Conservation (phyloP, 2,329 filamentous ascomycete species). For the Colletotrichum sp. region DNA sequence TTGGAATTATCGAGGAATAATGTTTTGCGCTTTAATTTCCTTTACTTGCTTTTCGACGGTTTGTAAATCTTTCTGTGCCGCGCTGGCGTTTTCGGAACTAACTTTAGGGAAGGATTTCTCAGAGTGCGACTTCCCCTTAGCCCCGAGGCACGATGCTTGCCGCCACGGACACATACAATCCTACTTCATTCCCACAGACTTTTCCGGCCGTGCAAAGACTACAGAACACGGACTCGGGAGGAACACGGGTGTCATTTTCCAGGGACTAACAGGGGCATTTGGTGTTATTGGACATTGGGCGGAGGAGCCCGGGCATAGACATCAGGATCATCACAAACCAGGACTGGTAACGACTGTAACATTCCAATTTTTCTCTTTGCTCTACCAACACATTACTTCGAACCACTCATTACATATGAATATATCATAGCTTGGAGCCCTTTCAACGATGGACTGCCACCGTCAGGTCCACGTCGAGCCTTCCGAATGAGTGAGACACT, state of each 20-base stretch:
- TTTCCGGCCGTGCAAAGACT: not conserved
- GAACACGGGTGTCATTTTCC: not conserved
- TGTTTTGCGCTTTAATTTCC: not conserved
- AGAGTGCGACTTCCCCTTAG: not conserved
- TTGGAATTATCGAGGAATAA: not conserved
- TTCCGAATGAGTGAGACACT: constrained; percentile 16
- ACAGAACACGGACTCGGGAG: not conserved
- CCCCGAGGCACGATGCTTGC: not conserved
- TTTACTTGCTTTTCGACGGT: not conserved
- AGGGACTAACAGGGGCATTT: not conserved
- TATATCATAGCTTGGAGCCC: constrained; percentile 10
- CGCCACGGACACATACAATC: not conserved
- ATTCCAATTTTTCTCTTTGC: constrained; percentile 12
- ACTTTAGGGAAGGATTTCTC: not conserved
- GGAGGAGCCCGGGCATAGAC: not conserved
- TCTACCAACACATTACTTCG: constrained; percentile 14
- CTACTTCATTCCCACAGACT: not conserved
- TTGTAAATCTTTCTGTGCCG: not conserved
- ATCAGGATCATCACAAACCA: not conserved
- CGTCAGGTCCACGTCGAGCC: constrained; percentile 3
- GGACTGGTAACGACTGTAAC: constrained; percentile 15
- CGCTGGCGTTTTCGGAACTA: not conserved
- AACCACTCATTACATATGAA: constrained; percentile 16
- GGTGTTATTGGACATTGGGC: not conserved
- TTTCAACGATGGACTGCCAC: not conserved